phyloP scores from a whole-genome alignment of 768 basidiomycete genomes.

The Rhodosporidiobolus sp. region DNA sequence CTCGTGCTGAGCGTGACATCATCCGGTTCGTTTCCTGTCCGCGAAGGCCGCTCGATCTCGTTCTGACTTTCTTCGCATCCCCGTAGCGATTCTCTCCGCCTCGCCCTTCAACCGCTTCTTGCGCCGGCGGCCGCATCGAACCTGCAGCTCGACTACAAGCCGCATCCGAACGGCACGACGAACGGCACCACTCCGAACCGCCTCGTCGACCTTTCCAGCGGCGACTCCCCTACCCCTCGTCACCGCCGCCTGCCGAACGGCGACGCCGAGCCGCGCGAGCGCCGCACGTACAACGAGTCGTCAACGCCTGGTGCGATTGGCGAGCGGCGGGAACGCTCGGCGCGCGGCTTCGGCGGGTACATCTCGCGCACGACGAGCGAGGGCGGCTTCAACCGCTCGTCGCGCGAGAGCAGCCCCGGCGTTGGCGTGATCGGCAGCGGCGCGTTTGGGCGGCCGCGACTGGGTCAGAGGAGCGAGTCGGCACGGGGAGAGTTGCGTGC shows the following conservation, averaged over 20 bases:
- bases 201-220: neutral
- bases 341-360: neutral
- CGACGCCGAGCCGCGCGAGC: neutral
- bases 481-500: neutral
- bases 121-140: slow-evolving; percentile 13
- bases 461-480: neutral
- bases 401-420: neutral
- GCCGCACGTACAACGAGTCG: neutral
- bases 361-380: slow-evolving; percentile 5
- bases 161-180: slow-evolving; percentile 25
- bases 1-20: slow-evolving; percentile 68
- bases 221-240: neutral
- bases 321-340: neutral
- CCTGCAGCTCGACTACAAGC: slow-evolving; percentile 41
- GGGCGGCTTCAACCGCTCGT: neutral
- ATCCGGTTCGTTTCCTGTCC: slow-evolving; percentile 67
- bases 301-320: neutral
- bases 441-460: neutral
- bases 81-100: slow-evolving; percentile 29
- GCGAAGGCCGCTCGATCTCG: no score
- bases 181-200: neutral
- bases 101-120: slow-evolving; percentile 30
- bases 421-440: neutral
- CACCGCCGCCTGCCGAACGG: neutral
- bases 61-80: no score